These are phyloP conservation scores for Apiospora hydei DNA, from an alignment of 2,329 filamentous ascomycete species.

Conservation along the genomic window DNA sequence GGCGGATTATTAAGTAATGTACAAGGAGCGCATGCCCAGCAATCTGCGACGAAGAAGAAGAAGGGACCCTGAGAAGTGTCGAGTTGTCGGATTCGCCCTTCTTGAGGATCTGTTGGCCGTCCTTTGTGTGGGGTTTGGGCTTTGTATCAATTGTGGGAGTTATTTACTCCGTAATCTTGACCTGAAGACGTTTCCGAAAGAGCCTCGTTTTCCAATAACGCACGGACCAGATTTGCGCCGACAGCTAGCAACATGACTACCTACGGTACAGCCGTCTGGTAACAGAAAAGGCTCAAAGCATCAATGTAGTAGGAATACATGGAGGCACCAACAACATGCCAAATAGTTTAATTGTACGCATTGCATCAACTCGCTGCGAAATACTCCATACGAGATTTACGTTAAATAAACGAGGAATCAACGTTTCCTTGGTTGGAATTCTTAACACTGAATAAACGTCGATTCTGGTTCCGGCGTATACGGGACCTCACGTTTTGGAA, in stretches of 20 bases:
- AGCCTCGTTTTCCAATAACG: not conserved
- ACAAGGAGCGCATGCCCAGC: slow-evolving; percentile 22
- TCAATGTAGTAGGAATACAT: too few relatives aligned
- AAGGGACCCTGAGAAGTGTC: not conserved
- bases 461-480: too few relatives aligned
- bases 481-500: too few relatives aligned
- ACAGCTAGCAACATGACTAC: not conserved
- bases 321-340: too few relatives aligned
- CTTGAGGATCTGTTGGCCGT: not conserved
- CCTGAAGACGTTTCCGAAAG: not conserved
- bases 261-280: too few relatives aligned
- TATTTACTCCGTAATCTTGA: slow-evolving; percentile 1
- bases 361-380: too few relatives aligned
- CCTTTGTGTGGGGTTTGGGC: slow-evolving; percentile 24
- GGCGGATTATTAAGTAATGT: slow-evolving; percentile 1
- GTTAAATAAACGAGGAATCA: too few relatives aligned
- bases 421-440: too few relatives aligned
- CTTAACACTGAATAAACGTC: too few relatives aligned
- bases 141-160: slow-evolving; percentile 10
- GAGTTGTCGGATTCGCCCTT: slow-evolving; percentile 15
- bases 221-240: slow-evolving; percentile 10
- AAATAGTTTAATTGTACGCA: too few relatives aligned
- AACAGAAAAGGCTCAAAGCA: too few relatives aligned
- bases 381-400: too few relatives aligned
- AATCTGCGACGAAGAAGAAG: slow-evolving; percentile 23